Evolutionary conservation across 768 basidiomycete genomes (phyloP).

Genomic region (Pleurotus djamor): DNA sequence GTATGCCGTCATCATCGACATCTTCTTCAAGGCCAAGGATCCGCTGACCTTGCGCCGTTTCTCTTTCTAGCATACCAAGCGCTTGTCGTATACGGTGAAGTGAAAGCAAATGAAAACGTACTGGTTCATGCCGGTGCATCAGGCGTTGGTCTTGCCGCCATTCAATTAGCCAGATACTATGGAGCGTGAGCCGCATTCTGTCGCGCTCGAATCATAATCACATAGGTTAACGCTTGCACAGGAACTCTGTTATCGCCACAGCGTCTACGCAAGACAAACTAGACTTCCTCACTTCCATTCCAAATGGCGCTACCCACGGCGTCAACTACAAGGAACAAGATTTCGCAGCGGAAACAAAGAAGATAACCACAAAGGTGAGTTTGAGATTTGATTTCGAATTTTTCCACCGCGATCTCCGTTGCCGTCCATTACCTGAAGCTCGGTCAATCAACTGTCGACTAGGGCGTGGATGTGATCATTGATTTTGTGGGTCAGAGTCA

Average conservation of each 20-base stretch:
- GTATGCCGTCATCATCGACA: slow-evolving; percentile 33
- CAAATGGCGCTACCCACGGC: slow-evolving; percentile 69
- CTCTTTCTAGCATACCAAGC: slow-evolving; percentile 41
- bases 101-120: slow-evolving; percentile 71
- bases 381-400: too few relatives aligned
- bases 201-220: not conserved
- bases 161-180: slow-evolving; percentile 76
- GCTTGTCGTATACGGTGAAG: slow-evolving; percentile 59
- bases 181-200: slow-evolving; percentile 59
- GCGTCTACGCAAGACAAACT: slow-evolving; percentile 85
- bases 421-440: not conserved
- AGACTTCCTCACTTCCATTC: slow-evolving; percentile 65
- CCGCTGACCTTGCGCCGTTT: not conserved
- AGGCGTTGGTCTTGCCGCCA: slow-evolving; percentile 86
- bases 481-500: slow-evolving; percentile 82
- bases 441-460: slow-evolving; percentile 25
- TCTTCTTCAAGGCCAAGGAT: not conserved
- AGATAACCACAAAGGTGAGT: slow-evolving; percentile 40
- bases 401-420: too few relatives aligned
- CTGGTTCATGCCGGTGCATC: slow-evolving; percentile 91
- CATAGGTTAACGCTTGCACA: slow-evolving; percentile 20
- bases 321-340: slow-evolving; percentile 86
- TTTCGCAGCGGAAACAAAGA: slow-evolving; percentile 73
- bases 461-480: slow-evolving; percentile 81
- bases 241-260: slow-evolving; percentile 76